Conservation (phyloP, 495 filamentous ascomycete species). For the Podospora anserina region DNA sequence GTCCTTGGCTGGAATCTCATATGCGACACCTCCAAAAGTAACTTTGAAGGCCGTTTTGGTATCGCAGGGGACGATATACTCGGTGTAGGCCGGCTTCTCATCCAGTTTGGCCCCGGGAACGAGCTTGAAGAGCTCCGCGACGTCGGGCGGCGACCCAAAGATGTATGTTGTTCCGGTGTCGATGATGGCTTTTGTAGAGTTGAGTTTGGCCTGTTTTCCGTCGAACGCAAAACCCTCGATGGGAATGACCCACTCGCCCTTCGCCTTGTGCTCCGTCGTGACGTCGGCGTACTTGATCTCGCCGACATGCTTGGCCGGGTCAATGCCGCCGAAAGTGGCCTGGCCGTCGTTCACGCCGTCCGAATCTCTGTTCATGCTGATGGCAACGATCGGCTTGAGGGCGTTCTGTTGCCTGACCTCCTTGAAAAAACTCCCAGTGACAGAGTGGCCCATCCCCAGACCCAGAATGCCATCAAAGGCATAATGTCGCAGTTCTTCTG, state of each 20-base stretch:
- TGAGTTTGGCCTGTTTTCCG: constrained; percentile 50
- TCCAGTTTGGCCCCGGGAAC: constrained; percentile 54
- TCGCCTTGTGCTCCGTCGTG: constrained; percentile 26
- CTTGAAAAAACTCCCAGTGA: constrained; percentile 61
- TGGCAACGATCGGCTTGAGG: constrained; percentile 64
- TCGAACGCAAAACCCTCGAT: constrained; percentile 60
- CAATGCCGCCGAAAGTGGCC: constrained; percentile 69
- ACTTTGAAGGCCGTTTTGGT: constrained; percentile 46
- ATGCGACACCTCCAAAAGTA: constrained; percentile 51
- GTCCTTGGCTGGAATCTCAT: constrained; percentile 62
- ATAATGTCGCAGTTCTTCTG: constrained; percentile 66
- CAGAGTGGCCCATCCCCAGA: constrained; percentile 54
- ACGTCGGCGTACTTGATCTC: constrained; percentile 61
- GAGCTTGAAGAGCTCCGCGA: constrained; percentile 58
- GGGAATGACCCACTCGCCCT: constrained; percentile 63
- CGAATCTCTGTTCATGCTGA: constrained; percentile 60
- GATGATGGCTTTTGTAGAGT: constrained; percentile 59
- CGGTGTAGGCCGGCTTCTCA: constrained; percentile 42
- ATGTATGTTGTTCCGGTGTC: constrained; percentile 80
- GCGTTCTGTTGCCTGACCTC: constrained; percentile 53
- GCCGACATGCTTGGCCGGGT: constrained; percentile 62
- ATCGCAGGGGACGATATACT: constrained; percentile 67
- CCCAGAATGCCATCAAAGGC: constrained; percentile 87
- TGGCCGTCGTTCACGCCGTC: constrained; percentile 69
- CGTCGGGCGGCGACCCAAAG: constrained; percentile 64